Evolutionary conservation across 257 asterid genomes (phyloP), one percentile per base, ranked within the genome.

Genomic region (Linderniella brevidens): DNA sequence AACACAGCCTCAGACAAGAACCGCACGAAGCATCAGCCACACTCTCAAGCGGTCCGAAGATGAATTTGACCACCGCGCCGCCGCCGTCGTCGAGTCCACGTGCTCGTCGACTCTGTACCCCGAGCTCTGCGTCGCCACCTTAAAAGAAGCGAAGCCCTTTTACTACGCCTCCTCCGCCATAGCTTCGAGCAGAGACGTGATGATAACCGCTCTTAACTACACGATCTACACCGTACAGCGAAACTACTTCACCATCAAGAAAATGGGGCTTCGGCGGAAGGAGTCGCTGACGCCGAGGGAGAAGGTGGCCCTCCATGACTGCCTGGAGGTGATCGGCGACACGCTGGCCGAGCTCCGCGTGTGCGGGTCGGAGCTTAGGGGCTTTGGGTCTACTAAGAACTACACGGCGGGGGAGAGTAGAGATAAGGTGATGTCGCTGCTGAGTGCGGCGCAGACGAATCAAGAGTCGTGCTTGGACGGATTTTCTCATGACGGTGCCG

Each of bases 401-500:
- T 64, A 69, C 46, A 11, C 92, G 0, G 5, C 70, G 14, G 37
- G 63, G 9, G 61, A 47, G 8, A 77, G 73, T 12, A 75, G 64
- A 5, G 79, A 76, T 19, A 60, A 25, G 0, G 60, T 79, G 0
- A 17, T 67, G 13, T 67, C 77, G 0, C 62, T 75, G 0, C 52
- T 79, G 11, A 79, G 92, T 55, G 77, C 86, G 3, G 81, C 82
- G 14, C 77, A 75, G 57, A 75, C 92, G 7, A 79, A 79, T 44
- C 92, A 76, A 35, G 82, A 75, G 5, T 58, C 82, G 1, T 79
- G 86, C 57, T 69, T 79, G 13, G 92, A 79, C 36, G 92, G 92
- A 0, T 79, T 79, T 56, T 79, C 92, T 0, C 79, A 79, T 47
- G 77, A 63, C 9, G 39, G 12, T 0, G 86, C 85, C n/a, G 86